Base-by-base conservation (phyloP, 2,329 filamentous ascomycete species). In the Claviceps fusiformis region DNA sequence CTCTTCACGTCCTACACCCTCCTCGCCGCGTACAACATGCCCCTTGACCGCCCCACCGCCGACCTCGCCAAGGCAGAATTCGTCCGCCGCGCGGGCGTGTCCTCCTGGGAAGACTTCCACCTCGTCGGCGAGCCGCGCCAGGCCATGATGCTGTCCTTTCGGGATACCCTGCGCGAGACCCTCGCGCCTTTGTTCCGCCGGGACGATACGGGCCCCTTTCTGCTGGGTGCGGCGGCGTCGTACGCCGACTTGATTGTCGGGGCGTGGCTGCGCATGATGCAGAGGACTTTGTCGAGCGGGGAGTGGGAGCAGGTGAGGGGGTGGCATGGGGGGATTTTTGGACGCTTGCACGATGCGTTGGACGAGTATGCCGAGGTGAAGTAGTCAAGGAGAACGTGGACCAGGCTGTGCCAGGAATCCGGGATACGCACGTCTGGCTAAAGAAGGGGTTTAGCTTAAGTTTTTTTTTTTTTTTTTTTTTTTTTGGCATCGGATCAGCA, bases 161-260 rank as follows among this genome's bases (percentile, higher is more conserved):
- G 68, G 54, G 60, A 63, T 5, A 67, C 64, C 47, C 61, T 81
- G 27, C 71, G 65, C 1, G 17, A 10, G 17, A 70, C 63, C 5
- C 60, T 81, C 43, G 73, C 70, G 0, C 66, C 63, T 57, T 55
- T 76, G 2, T 80, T 73, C 35, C 33, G 17, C 3, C 56, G 27
- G 47, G 69, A 77, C 50, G 49, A 59, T 0, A 65, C 57, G 13
- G 77, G 78, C 7, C 75, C 76, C 0, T 82, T 76, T 51, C 29
- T 82, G 1, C 66, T 78, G 2, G 78, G 77, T 0, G 50, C 58
- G 1, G 61, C 59, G 61, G 68, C 71, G 1, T 74, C 62, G 48
- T 81, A 82, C 67, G 78, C 77, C 1, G 80, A 83, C 60, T 61
- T 81, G 0, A 78, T 82, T 39, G 72, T 83, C 0, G 79, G 78